Evolutionary conservation across 371 early-diverging fungal genomes (phyloP), one percentile per base, ranked within the genome.

Genomic region (Haplosporangium sp.): DNA sequence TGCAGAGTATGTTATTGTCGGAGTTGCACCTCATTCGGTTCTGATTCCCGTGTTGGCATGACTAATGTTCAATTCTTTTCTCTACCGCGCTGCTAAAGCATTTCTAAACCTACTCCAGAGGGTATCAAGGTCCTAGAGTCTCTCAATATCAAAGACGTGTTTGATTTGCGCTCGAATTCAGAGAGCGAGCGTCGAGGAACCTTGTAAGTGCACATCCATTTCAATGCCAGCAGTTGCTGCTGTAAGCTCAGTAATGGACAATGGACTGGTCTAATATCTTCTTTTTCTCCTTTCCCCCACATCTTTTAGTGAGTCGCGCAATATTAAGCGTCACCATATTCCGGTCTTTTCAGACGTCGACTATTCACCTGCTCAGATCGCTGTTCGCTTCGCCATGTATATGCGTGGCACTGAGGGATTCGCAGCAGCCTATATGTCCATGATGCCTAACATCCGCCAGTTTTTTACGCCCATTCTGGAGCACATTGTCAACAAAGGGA

Each of bases 301-400:
- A 29, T 29, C 29, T 29, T 38, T 7, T 69, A 81, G 83, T 38
- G 63, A 76, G n/a, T 56, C 73, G 21, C 74, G 64, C 8, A 64
- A 59, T 11, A 68, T 83, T 13, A 74, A 20, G 43, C 76, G 86
- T 8, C 83, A 84, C 37, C 86, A 85, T 45, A 85, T 82, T 1
- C 89, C 91, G 9, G 84, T 89, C 46, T 89, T 90, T 63, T 80
- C 82, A 11, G 84, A 86, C 42, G 82, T 76, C 21, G 91, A 89
- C 57, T 89, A 87, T 71, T 87, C 88, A 0, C 91, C 91, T 41
- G 86, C 84, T n/a, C 86, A 86, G 50, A 73, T 90, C 51, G 89
- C 86, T 12, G 57, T 82, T 41, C 85, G 89, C 45, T 90, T 87
- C 82, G 80, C 86, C 47, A 85, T 88, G 38, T 89, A 89, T 64